Evolutionary conservation across 1,284 basidiomycete genomes (phyloP), one percentile per base, ranked within the genome.

Genomic region (Grifola frondosa): DNA sequence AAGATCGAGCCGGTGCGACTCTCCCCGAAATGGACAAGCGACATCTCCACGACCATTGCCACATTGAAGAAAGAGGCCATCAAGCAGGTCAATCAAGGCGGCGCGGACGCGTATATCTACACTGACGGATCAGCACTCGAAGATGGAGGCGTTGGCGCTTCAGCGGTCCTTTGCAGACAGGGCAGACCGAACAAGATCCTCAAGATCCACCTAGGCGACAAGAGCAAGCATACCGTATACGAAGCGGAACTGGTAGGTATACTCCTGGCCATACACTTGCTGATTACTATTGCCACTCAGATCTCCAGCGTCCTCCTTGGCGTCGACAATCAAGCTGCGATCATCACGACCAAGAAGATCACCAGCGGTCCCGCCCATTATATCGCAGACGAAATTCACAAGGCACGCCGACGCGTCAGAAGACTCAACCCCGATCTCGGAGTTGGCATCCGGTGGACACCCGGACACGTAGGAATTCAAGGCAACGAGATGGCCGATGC

Each of bases 171-270:
- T 2, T 2, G 4, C 8, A 31, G 38, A 17, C 29, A 15, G 8
- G 15, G 29, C 3, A 31, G 22, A 17, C 37, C 13, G 3, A 7
- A 12, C 5, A 28, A 40, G 12, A 19, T 40, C 7, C 37, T 28
- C 3, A 21, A 30, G 9, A 37, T 25, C 4, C 13, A 29, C 22
- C 33, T 45, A 2, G 44, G 37, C 12, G 11, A 33, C 3, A 29
- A 16, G 22, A 15, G 15, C 15, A 12, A 31, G 0, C 34, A 34
- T 8, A 23, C 30, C 15, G 33, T 24, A 1, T 34, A 10, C 29
- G 44, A 46, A n/a, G 44, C 33, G 1, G 25, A 30, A 16, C 28
- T 46, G 10, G 44, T 39, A 4, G 44, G 31, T 3, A 21, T 41
- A 33, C 16, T 24, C n/a, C 33, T 41, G n/a, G 44, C 33, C 1